Evolutionary conservation across 192 early-diverging fungal genomes (phyloP), one percentile per base, ranked within the genome.

Genomic region (Backusella parvicylindrica): DNA sequence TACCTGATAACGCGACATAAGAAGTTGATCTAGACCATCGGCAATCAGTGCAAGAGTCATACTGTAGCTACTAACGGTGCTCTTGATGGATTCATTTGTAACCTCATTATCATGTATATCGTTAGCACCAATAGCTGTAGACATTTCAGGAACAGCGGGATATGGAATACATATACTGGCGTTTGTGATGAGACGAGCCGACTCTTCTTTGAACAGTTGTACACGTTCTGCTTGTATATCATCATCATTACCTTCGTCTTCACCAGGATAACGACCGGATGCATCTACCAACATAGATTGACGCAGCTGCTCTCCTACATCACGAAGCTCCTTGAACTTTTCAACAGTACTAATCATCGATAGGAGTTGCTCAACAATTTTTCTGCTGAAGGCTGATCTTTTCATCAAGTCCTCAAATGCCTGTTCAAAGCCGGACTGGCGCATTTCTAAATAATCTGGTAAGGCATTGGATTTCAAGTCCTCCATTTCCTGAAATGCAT

Each of bases 361-460:
- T 56, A 82, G 35, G 18, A 74, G 71, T 37, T 84, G 83, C 37
- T 73, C 71, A 5, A 84, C 72, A 2, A 82, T 70, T 5, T 77
- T 35, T 33, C 78, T 26, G 12, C 78, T 70, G 11, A 84, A 80
- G 1, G 9, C 23, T 31, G 41, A 47, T 26, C 81, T 71, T 28
- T 76, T 56, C 66, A 71, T 73, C 32, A 82, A 63, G 12, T 77
- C 49, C 18, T 74, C 67, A 26, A 77, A 70, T 64, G 70, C 71
- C 33, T 76, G 75, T 72, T 84, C 83, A 64, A 84, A 72, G 23
- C 68, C 75, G 16, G 65, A 70, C 63, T 84, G 83, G 18, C 77
- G 76, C 35, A 32, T 65, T 32, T 78, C 37, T 41, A 84, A 50
- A 75, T 81, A 67, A 21, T 74, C 74, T 4, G 80, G 83, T 30